Percentiles rank a stretch among this genome's conserved stretches.
Evolutionary conservation across 1,139 yeast species (phyloP).

Genomic region (Hemisphaericaspora xylofermentans): DNA sequence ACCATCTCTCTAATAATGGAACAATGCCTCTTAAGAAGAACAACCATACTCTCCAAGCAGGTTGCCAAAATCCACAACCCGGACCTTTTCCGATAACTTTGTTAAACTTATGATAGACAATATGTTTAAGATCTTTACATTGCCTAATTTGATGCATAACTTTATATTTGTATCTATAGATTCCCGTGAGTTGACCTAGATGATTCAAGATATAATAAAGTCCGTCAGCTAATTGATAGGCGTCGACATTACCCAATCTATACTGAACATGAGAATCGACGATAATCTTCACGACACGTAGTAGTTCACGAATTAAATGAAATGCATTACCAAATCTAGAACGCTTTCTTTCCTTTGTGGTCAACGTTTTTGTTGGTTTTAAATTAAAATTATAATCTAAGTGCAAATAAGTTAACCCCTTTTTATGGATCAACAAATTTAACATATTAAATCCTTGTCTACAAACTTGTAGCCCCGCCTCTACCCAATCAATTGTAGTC

Average conservation of each 20-base stretch:
- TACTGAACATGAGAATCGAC: slow-evolving; percentile 95
- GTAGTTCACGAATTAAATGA: slow-evolving; percentile 85
- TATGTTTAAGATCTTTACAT: slow-evolving; percentile 92
- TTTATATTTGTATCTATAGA: slow-evolving; percentile 92
- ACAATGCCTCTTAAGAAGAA: slow-evolving; percentile 90
- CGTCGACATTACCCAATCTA: slow-evolving; percentile 86
- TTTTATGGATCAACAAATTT: slow-evolving; percentile 82
- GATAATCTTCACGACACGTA: slow-evolving; percentile 75
- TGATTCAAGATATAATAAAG: slow-evolving; percentile 86
- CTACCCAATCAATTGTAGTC: slow-evolving; percentile 96
- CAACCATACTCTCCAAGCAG: slow-evolving; percentile 97
- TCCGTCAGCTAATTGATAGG: slow-evolving; percentile 94
- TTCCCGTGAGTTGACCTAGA: slow-evolving; percentile 93
- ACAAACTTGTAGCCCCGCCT: slow-evolving; percentile 93
- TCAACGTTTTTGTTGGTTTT: slow-evolving; percentile 93
- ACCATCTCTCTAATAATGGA: slow-evolving; percentile 91
- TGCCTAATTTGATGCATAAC: slow-evolving; percentile 98
- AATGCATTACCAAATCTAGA: slow-evolving; percentile 97
- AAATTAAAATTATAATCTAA: slow-evolving; percentile 92
- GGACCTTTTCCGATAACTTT: slow-evolving; percentile 91
- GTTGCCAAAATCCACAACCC: slow-evolving; percentile 99
- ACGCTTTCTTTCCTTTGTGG: slow-evolving; percentile 94
- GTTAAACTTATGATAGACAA: slow-evolving; percentile 82
- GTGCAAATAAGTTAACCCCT: slow-evolving; percentile 90
- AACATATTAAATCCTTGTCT: slow-evolving; percentile 94